Evolutionary conservation across 169 alveolate genomes (phyloP), one percentile per base, ranked within the genome.

Genomic region (Plasmodium coatneyi): DNA sequence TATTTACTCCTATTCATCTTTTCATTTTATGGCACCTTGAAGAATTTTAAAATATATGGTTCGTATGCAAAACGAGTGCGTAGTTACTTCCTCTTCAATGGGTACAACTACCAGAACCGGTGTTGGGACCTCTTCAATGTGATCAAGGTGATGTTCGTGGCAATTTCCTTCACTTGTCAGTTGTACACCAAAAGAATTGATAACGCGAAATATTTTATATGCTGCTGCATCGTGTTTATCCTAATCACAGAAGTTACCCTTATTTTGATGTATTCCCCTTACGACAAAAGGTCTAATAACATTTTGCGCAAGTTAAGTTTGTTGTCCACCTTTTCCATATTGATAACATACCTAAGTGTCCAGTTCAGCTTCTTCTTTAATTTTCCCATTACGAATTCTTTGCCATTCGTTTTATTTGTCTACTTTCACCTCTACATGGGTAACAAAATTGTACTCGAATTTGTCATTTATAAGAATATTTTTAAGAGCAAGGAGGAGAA

Each of bases 91-190:
- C 82, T 91, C 60, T 91, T 81, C 74, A 91, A 91, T 82, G 95
- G 95, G 16, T 81, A 91, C 78, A 91, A 91, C 56, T 91, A 81
- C 56, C 91, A 91, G 60, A 91, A 91, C 22, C n/a, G 95, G 74
- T 91, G 92, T 46, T 91, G 95, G 95, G 95, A 81, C 60, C 36
- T 82, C 66, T 16, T 81, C 16, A 71, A 91, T 71, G 54, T 91
- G 28, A 41, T 81, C 52, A 91, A 91, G 66, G 36, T 91, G 54
- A 14, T 82, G 25, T 81, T 91, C 41, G 76, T 91, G 52, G 81
- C 83, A 5, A 7, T 49, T 30, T 71, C 89, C 28, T 81, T 82
- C 56, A 82, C 83, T 25, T 91, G 95, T 19, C 91, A 91, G 19
- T 46, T 91, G 54, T 78, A 91, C 60, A 81, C 95, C 49, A 80